phyloP scores from a whole-genome alignment of 345 rosid species.

The thale cress (Arabidopsis thaliana) region TAIR10.1 NC_003076.8:16069501-16070000 shows the following conservation, averaged over 20 bases:
- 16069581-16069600: slow-evolving; percentile 77
- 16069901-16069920: slow-evolving; percentile 5
- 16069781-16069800: slow-evolving; percentile 97
- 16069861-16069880: slow-evolving; percentile 7
- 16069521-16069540: slow-evolving; percentile 71
- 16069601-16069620: slow-evolving; percentile 68
- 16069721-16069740: slow-evolving; percentile 94
- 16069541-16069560: slow-evolving; percentile 79
- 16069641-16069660: slow-evolving; percentile 84
- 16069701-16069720: slow-evolving; percentile 78
- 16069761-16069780: slow-evolving; percentile 98
- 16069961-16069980: neutral
- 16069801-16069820: slow-evolving; percentile 95
- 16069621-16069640: slow-evolving; percentile 64
- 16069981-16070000: neutral
- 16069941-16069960: slow-evolving; percentile 5
- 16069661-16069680: slow-evolving; percentile 63
- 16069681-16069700: slow-evolving; percentile 61
- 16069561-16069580: slow-evolving; percentile 67
- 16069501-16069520: slow-evolving; percentile 80
- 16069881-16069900: neutral
- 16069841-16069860: slow-evolving; percentile 59
- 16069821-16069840: slow-evolving; percentile 94
- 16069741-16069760: slow-evolving; percentile 90
- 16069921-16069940: neutral